Evolutionary conservation across 139 green algal species (phyloP).

Genomic region (Closterium sp.): DNA sequence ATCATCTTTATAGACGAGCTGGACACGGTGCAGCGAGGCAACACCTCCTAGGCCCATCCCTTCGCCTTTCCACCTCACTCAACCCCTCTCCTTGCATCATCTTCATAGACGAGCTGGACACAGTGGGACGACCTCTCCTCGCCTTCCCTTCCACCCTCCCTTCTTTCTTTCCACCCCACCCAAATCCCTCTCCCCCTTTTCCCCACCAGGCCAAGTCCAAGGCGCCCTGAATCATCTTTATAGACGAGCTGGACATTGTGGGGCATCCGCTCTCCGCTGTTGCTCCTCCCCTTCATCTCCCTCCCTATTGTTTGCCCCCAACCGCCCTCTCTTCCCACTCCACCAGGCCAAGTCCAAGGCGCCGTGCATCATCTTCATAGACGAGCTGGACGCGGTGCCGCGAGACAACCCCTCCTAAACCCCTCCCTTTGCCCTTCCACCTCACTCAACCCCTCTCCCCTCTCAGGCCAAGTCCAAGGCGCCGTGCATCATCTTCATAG

Average conservation of each 20-base stretch:
- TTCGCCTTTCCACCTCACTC: neutral
- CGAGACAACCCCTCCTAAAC: no score
- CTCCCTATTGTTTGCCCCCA: no score
- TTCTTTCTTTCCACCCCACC: neutral
- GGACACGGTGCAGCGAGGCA: no score
- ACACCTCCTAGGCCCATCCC: no score
- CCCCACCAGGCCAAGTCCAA: conserved; percentile 74
- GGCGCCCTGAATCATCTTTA: conserved; percentile 95
- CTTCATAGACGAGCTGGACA: conserved; percentile 99
- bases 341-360: neutral
- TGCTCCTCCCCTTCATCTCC: no score
- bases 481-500: conserved; percentile 98
- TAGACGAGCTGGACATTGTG: conserved; percentile 96
- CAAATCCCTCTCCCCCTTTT: neutral
- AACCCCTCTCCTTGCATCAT: conserved; percentile 77
- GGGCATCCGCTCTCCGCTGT: conserved; percentile 23
- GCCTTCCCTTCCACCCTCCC: neutral
- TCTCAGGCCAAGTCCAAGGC: conserved; percentile 73
- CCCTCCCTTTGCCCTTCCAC: no score
- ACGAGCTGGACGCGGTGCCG: conserved; percentile 99
- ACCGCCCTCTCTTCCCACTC: no score
- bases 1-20: no score
- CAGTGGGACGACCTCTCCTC: conserved; percentile 75
- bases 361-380: conserved; percentile 98
- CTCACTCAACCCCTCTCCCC: neutral